Percentiles rank a stretch among this genome's conserved stretches.
Conservation (phyloP, 2,329 filamentous ascomycete species). For the Pseudopyrenochaeta lycopersici region DNA sequence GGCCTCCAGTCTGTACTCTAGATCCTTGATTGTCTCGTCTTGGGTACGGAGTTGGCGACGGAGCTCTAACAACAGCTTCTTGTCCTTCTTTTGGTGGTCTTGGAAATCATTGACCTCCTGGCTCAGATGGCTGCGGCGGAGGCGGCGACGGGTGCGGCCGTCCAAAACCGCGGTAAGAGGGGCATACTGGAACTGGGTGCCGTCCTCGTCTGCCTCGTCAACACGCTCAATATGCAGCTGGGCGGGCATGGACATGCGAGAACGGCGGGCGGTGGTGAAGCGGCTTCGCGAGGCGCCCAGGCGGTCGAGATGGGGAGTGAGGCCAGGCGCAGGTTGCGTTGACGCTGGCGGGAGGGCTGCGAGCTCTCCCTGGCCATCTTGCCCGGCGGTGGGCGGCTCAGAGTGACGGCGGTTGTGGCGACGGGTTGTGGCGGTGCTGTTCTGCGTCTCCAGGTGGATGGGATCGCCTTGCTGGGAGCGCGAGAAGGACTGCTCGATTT, state of each 20-base stretch:
- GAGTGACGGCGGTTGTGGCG: constrained; percentile 44
- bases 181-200: constrained; percentile 43
- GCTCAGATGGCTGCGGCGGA: constrained; percentile 52
- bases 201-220: constrained; percentile 31
- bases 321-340: constrained; percentile 38
- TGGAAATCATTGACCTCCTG: constrained; percentile 53
- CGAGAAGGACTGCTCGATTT: constrained; percentile 40
- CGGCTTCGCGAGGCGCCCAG: constrained; percentile 34
- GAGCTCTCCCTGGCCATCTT: constrained; percentile 29
- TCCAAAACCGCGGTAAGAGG: constrained; percentile 46
- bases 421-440: constrained; percentile 21
- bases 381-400: constrained; percentile 38
- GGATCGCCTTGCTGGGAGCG: constrained; percentile 33
- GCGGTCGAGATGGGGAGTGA: constrained; percentile 45
- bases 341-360: constrained; percentile 26
- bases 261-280: constrained; percentile 35
- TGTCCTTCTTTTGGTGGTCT: constrained; percentile 48
- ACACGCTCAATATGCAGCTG: constrained; percentile 37
- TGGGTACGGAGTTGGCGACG: constrained; percentile 48
- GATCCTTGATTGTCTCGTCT: constrained; percentile 47
- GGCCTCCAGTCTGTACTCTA: constrained; percentile 49
- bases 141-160: constrained; percentile 46
- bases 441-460: constrained; percentile 21
- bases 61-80: constrained; percentile 48
- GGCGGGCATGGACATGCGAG: constrained; percentile 49